Evolutionary conservation across 139 green algal species (phyloP).

Genomic region (Chlamydomonas sphaeroides): DNA sequence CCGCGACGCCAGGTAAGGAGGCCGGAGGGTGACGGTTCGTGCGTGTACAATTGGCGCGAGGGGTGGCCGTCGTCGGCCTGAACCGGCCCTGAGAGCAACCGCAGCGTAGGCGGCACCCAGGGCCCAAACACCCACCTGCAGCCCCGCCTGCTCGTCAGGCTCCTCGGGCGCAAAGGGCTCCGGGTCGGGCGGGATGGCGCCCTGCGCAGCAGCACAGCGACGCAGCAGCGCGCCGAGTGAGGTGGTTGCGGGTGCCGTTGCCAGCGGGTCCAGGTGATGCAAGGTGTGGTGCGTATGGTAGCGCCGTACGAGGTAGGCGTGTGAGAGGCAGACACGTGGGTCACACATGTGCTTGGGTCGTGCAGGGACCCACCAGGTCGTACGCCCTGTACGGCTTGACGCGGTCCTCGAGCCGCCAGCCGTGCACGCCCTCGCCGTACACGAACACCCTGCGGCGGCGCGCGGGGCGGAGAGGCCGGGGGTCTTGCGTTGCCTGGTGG

Average conservation of each 20-base stretch:
- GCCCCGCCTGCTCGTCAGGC: slow-evolving; percentile 18
- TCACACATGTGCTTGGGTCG: not conserved
- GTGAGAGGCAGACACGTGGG: not conserved
- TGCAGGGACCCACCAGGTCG: slow-evolving; percentile 1
- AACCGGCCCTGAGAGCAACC: too few species aligned
- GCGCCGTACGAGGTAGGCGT: not conserved
- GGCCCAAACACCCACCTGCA: slow-evolving; percentile 1
- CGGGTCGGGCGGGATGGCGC: slow-evolving; percentile 17
- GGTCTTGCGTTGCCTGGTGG: too few species aligned
- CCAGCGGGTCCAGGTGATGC: not conserved
- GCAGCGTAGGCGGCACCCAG: not conserved
- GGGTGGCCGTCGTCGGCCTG: too few species aligned
- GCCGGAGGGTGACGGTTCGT: not conserved
- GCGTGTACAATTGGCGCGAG: not conserved
- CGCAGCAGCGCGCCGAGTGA: not conserved
- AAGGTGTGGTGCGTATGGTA: too few species aligned
- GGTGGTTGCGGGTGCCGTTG: not conserved
- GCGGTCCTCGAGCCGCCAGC: slow-evolving; percentile 29
- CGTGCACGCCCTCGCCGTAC: slow-evolving; percentile 33
- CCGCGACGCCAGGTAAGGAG: not conserved
- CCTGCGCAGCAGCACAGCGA: not conserved
- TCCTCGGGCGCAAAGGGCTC: slow-evolving; percentile 28
- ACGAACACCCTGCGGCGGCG: slow-evolving; percentile 16
- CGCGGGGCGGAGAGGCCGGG: too few species aligned
- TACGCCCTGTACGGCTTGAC: slow-evolving; percentile 39